Evolutionary conservation across 805 yeast species (phyloP).

Genomic region (Sporopachydermia lactativora): DNA sequence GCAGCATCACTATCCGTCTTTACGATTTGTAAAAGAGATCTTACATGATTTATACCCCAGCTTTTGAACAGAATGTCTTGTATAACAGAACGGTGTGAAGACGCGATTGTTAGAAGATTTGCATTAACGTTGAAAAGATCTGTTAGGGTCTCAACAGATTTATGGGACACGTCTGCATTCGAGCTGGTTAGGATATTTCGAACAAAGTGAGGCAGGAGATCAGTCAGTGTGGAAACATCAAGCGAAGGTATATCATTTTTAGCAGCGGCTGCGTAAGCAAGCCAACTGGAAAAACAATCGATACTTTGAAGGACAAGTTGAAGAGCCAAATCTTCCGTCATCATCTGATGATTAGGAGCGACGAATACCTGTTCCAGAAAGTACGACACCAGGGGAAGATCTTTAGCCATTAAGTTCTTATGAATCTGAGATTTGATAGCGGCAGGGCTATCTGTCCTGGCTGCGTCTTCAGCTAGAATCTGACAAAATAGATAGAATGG

Average conservation of each 20-base stretch:
- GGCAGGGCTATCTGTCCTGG: slow-evolving; percentile 3
- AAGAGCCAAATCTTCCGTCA: not conserved
- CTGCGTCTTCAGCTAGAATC: not conserved
- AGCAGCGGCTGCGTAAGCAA: not conserved
- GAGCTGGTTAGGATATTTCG: slow-evolving; percentile 7
- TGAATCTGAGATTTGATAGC: slow-evolving; percentile 4
- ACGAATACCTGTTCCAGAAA: not conserved
- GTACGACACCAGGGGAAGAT: not conserved
- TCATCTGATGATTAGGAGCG: not conserved
- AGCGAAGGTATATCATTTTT: not conserved
- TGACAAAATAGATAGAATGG: slow-evolving; percentile 5
- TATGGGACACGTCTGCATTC: slow-evolving; percentile 8
- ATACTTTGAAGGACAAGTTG: slow-evolving; percentile 1
- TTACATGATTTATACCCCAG: slow-evolving; percentile 32
- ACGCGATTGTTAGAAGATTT: slow-evolving; percentile 11
- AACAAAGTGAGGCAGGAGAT: not conserved
- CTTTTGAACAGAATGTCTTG: slow-evolving; percentile 25
- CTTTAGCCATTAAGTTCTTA: not conserved
- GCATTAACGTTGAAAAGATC: slow-evolving; percentile 8
- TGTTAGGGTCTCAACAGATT: slow-evolving; percentile 9
- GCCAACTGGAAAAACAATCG: slow-evolving; percentile 2
- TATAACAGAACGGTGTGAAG: slow-evolving; percentile 17
- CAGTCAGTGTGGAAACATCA: not conserved
- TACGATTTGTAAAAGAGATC: slow-evolving; percentile 5
- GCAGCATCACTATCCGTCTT: slow-evolving; percentile 20